Conservation (phyloP, 1,284 basidiomycete genomes). For the Anthracocystis walkeri region DNA sequence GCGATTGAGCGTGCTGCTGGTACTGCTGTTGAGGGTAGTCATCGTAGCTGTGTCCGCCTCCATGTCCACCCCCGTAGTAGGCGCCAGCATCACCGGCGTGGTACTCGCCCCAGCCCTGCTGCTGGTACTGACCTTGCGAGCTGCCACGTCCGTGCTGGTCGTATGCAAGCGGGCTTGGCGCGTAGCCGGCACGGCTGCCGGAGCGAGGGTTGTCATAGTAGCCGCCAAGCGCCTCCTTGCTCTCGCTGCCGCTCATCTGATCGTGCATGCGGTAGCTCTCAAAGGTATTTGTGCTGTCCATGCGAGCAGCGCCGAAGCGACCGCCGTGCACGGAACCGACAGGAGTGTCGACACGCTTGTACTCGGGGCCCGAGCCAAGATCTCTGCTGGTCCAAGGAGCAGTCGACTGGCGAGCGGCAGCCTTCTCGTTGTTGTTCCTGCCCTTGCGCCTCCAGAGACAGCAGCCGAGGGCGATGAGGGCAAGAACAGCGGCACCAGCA, state of each 20-base stretch:
- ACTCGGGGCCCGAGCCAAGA: slow-evolving; percentile 54
- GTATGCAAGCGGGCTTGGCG: slow-evolving; percentile 46
- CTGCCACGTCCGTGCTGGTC: slow-evolving; percentile 24
- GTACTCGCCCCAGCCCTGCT: slow-evolving; percentile 64
- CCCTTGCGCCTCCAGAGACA: slow-evolving; percentile 58
- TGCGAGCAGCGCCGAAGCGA: slow-evolving; percentile 35
- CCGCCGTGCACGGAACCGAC: slow-evolving; percentile 44
- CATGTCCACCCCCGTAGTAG: slow-evolving; percentile 47
- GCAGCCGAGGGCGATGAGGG: slow-evolving; percentile 51
- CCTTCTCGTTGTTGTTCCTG: slow-evolving; percentile 38
- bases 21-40: slow-evolving; percentile 32
- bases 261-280: slow-evolving; percentile 65
- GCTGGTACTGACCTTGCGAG: slow-evolving; percentile 37
- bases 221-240: slow-evolving; percentile 53
- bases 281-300: slow-evolving; percentile 54
- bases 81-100: slow-evolving; percentile 61
- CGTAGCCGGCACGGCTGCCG: slow-evolving; percentile 40
- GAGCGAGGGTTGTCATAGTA: slow-evolving; percentile 57
- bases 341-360: slow-evolving; percentile 65
- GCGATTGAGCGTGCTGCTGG: slow-evolving; percentile 29
- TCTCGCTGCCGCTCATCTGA: slow-evolving; percentile 37
- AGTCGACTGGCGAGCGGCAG: slow-evolving; percentile 24
- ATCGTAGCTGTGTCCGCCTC: slow-evolving; percentile 29
- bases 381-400: slow-evolving; percentile 49
- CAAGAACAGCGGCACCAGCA: slow-evolving; percentile 52